phyloP scores from a whole-genome alignment of 371 early-diverging fungal genomes.

The Mucor irregularis region DNA sequence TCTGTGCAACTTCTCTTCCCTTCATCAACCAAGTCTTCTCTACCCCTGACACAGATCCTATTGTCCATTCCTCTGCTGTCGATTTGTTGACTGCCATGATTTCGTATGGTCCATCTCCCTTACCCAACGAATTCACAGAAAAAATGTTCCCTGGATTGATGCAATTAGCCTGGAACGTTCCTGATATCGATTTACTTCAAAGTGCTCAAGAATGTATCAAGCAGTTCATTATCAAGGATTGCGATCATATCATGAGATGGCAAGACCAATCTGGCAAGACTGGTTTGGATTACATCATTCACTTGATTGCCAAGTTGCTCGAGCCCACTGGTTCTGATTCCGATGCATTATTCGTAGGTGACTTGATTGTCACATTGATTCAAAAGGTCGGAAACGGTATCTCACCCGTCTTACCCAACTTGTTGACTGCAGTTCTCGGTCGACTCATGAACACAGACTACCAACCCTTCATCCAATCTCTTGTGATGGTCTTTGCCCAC shows the following conservation, averaged over 20 bases:
- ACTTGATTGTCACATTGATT: slow-evolving; percentile 80
- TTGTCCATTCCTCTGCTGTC: slow-evolving; percentile 67
- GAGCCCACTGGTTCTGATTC: slow-evolving; percentile 77
- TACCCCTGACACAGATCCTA: slow-evolving; percentile 44
- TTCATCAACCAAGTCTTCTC: slow-evolving; percentile 62
- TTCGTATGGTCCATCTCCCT: slow-evolving; percentile 64
- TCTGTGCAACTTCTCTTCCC: slow-evolving; percentile 74
- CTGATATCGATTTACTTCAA: slow-evolving; percentile 61
- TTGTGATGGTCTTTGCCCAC: slow-evolving; percentile 88
- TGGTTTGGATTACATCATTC: slow-evolving; percentile 79
- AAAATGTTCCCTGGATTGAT: slow-evolving; percentile 85
- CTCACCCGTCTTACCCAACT: slow-evolving; percentile 71
- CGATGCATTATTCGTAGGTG: slow-evolving; percentile 86
- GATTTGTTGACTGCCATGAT: slow-evolving; percentile 71
- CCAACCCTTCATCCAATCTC: slow-evolving; percentile 81
- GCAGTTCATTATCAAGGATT: slow-evolving; percentile 63
- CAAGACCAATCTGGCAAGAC: slow-evolving; percentile 63
- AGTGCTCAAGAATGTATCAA: slow-evolving; percentile 71
- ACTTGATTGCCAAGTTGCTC: slow-evolving; percentile 77
- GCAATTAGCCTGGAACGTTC: slow-evolving; percentile 62
- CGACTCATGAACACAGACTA: slow-evolving; percentile 73
- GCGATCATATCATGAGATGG: slow-evolving; percentile 65
- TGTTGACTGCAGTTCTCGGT: slow-evolving; percentile 72
- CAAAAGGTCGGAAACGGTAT: slow-evolving; percentile 75
- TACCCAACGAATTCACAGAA: slow-evolving; percentile 74